A percentile compares a stretch with the other conserved stretches of the same genome.
Conservation (phyloP, 306 rosid genomes). For the Vigna radiata region DNA sequence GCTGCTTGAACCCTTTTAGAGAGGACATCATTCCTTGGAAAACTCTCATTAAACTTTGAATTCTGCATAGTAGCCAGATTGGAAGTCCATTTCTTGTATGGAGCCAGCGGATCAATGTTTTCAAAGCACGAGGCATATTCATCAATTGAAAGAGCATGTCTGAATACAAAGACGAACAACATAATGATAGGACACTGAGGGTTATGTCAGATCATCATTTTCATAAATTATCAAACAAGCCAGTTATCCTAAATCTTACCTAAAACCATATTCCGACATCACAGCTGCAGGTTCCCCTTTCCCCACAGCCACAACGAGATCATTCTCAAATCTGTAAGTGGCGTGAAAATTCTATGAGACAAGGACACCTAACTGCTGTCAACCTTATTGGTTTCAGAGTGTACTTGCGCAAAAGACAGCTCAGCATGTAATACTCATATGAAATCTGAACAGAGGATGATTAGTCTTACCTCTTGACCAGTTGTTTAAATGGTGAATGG, state of each 20-base stretch:
- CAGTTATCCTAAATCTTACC: conserved; percentile 55
- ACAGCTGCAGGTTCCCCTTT: conserved; percentile 94
- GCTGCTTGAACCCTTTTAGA: conserved; percentile 81
- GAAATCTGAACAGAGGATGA: conserved; percentile 10
- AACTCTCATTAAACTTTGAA: conserved; percentile 43
- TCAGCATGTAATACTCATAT: conserved; percentile 24
- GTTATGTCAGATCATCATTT: conserved; percentile 33
- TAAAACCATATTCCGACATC: conserved; percentile 90
- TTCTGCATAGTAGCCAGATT: conserved; percentile 45
- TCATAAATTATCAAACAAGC: conserved; percentile 2
- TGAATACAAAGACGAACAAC: conserved; percentile 47
- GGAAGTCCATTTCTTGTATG: conserved; percentile 81
- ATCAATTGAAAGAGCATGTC: conserved; percentile 85
- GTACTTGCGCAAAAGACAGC: background rate
- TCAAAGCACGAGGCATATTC: conserved; percentile 82
- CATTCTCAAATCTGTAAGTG: conserved; percentile 75
- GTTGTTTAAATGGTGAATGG: conserved; percentile 86
- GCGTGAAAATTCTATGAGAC: conserved; percentile 27
- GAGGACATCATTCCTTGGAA: conserved; percentile 51
- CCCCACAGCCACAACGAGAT: conserved; percentile 84
- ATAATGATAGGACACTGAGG: conserved; percentile 4
- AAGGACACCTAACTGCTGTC: conserved; percentile 19
- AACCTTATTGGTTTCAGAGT: conserved; percentile 34
- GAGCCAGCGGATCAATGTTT: conserved; percentile 82
- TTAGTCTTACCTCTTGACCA: conserved; percentile 67